Base-by-base conservation (phyloP, 2,329 filamentous ascomycete genomes). In the Bipolaris sorokiniana region DNA sequence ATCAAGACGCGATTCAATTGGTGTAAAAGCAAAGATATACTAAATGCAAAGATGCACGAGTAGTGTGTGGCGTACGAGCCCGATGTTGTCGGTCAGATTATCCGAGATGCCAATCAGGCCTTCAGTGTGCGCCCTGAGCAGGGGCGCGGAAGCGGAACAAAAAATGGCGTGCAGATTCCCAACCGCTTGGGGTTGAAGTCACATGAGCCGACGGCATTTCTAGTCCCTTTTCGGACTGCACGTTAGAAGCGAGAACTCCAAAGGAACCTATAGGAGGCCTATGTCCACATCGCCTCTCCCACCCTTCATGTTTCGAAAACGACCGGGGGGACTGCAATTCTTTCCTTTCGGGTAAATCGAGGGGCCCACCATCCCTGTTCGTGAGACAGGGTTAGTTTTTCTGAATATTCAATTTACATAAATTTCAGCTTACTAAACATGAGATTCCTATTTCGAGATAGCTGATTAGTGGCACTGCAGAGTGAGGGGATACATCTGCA, bases 71-170 rank as follows among this genome's bases (percentile, higher is more conserved):
- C 44, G 54, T 48, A 7, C 13, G 37, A 41, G 51, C 49, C 42
- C 18, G 20, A 44, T 18, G 54, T 48, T 48, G 31, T 44, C 42
- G 18, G 44, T 44, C 9, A 37, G 13, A 22, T 22, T 10, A 37
- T 40, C 33, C 15, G 23, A 16, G 16, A 44, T 55, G 40, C 49
- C 36, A 56, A 53, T 48, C 54, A 48, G 22, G 31, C 36, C 18
- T 26, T 15, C 7, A 20, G 34, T 31, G 15, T 22, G 41, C 15
- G 38, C 37, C 28, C 20, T 34, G 20, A 34, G 26, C 16, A 48
- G 54, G 42, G 28, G 52, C 49, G 49, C 49, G 54, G 54, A 56
- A 52, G 54, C 54, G 42, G 54, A 47, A 56, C 1, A 9, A 37
- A 38, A 48, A 15, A 37, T 46, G 11, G 37, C 15, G 23, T 38